These are phyloP conservation scores for Prosopis cineraria DNA, from an alignment of 306 rosid genomes.

Conservation along the genomic window DNA sequence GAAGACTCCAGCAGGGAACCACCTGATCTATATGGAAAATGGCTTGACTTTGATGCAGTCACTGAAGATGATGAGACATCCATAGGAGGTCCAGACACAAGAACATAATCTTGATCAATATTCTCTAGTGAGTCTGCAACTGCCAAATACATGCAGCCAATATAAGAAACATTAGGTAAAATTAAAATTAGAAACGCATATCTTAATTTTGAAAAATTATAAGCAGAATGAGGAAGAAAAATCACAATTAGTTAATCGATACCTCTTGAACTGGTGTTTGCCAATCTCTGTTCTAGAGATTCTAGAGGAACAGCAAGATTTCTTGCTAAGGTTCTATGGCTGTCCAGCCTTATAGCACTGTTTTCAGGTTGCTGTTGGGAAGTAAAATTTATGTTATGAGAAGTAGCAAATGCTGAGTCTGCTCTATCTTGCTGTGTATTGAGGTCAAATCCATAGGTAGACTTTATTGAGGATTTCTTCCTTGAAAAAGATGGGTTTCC, in stretches of 20 bases:
- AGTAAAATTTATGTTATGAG: constrained; percentile 44
- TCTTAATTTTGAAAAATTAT: constrained; percentile 25
- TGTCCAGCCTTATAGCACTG: constrained; percentile 48
- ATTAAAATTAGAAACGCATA: constrained; percentile 24
- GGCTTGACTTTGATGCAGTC: constrained; percentile 62
- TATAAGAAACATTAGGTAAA: constrained; percentile 17
- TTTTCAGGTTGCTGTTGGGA: constrained; percentile 57
- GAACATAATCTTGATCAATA: constrained; percentile 96
- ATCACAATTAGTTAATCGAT: constrained; percentile 16
- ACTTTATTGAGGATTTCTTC: constrained; percentile 67
- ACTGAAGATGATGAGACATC: constrained; percentile 72
- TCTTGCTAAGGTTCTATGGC: constrained; percentile 52
- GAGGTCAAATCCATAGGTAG: constrained; percentile 80
- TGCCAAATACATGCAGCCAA: constrained; percentile 46
- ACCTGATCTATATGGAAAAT: constrained; percentile 56
- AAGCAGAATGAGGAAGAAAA: constrained; percentile 30
- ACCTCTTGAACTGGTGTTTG: constrained; percentile 63
- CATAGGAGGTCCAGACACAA: constrained; percentile 83
- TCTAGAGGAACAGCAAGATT: constrained; percentile 46
- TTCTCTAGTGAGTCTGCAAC: constrained; percentile 74
- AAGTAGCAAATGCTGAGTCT: constrained; percentile 47
- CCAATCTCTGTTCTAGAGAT: constrained; percentile 48
- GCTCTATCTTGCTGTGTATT: constrained; percentile 57
- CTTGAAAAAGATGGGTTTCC: constrained; percentile 70
- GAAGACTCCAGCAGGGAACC: constrained; percentile 55